Base-by-base conservation (phyloP, 768 basidiomycete genomes). In the Phlebiopsis flavidoalba region DNA sequence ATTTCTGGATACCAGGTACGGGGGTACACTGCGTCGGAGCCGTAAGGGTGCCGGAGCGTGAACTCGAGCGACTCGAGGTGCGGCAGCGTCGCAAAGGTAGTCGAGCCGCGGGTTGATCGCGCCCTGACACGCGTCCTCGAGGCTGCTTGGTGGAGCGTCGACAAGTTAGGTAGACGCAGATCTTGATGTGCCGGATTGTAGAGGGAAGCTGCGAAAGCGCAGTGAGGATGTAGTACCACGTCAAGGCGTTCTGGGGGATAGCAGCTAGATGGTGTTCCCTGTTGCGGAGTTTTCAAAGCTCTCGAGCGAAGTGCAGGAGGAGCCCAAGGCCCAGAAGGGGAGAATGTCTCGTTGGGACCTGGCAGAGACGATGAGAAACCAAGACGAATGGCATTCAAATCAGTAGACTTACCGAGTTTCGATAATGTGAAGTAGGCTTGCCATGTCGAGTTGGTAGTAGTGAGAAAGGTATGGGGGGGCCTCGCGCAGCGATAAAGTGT, bases 181-280 rank as follows among this genome's bases (percentile, higher is more conserved):
- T 37, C 17, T 55, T n/a, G 40, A 55, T 45, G 54, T 37, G 54
- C n/a, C 43, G 54, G 19, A 55, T 24, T 6, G 54, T 55, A 4
- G 35, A 6, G 17, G 54, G 54, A 0, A 55, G 54, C 19, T 21
- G 6, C 3, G 54, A 43, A 19, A 55, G 40, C 19, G 54, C 54
- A 37, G 37, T 22, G 54, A 55, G 54, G 54, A 55, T 55, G 54
- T 55, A 55, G 35, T 40, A 22, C 54, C 54, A 55, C n/a, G n/a
- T n/a, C n/a, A 3, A 55, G 21, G 11, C 40, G 54, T 21, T 55
- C 54, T 17, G 54, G 54, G 2, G 54, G 54, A 37, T 43, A 55
- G 37, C 43, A 55, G n/a, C 37, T 37, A 6, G 54, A n/a, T n/a
- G n/a, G n/a, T n/a, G n/a, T n/a, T n/a, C n/a, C n/a, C n/a, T n/a